Percentiles rank a stretch among this genome's conserved stretches.
These are phyloP conservation scores for Lentinula novae-zelandiae DNA, from an alignment of 1,284 basidiomycete species.

Conservation along the genomic window DNA sequence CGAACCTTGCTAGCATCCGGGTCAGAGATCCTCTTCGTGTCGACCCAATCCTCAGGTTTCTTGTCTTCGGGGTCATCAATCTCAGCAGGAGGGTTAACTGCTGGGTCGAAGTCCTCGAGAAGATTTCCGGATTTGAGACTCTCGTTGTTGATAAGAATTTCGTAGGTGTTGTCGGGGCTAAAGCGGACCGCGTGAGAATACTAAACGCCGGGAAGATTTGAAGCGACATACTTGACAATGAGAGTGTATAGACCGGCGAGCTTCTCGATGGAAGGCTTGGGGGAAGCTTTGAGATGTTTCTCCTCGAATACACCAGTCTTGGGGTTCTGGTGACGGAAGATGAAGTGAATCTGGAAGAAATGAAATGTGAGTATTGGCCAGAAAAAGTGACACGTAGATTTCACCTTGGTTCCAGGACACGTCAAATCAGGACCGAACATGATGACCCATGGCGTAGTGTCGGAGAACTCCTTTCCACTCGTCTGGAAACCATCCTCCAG, in stretches of 20 bases:
- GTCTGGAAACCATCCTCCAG: slow-evolving; percentile 91
- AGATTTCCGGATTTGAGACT: slow-evolving; percentile 78
- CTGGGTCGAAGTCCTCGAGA: slow-evolving; percentile 92
- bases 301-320: slow-evolving; percentile 91
- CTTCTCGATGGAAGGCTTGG: slow-evolving; percentile 85
- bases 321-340: slow-evolving; percentile 96
- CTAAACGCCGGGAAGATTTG: neutral
- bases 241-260: slow-evolving; percentile 91
- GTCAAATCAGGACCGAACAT: slow-evolving; percentile 94
- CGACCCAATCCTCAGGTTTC: slow-evolving; percentile 95
- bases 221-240: slow-evolving; percentile 70
- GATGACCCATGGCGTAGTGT: slow-evolving; percentile 97
- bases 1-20: slow-evolving; percentile 77
- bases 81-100: slow-evolving; percentile 91
- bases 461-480: slow-evolving; percentile 90
- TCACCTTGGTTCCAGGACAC: slow-evolving; percentile 81
- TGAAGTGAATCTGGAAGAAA: slow-evolving; percentile 79
- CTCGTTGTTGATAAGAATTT: slow-evolving; percentile 91
- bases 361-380: slow-evolving; percentile 13
- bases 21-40: slow-evolving; percentile 83
- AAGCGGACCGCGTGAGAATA: slow-evolving; percentile 5
- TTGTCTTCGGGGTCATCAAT: slow-evolving; percentile 91
- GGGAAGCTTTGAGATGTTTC: slow-evolving; percentile 88
- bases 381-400: slow-evolving; percentile 12
- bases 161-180: slow-evolving; percentile 93